phyloP scores from a whole-genome alignment of 2,329 filamentous ascomycete genomes.

The Emericellopsis atlantica region DNA sequence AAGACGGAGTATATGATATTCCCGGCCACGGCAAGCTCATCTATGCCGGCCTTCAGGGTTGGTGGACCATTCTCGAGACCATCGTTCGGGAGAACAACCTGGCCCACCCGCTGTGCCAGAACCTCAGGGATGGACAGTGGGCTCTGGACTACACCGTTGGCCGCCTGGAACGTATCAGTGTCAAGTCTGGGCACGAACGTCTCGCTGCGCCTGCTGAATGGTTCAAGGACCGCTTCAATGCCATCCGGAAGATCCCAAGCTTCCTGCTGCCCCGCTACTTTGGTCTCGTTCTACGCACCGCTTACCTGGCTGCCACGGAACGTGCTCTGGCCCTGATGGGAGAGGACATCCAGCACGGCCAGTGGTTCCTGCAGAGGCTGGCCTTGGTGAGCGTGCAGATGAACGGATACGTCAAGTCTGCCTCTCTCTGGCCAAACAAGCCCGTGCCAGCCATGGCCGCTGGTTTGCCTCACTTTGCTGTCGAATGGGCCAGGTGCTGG shows the following conservation, averaged over 20 bases:
- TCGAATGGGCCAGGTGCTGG: constrained; percentile 94
- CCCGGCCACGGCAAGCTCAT: constrained; percentile 75
- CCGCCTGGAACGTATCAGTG: constrained; percentile 61
- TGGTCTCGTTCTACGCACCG: constrained; percentile 74
- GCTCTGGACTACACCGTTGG: constrained; percentile 77
- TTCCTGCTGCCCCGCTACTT: constrained; percentile 93
- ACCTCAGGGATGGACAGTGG: constrained; percentile 86
- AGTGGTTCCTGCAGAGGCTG: constrained; percentile 79
- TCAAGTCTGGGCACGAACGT: constrained; percentile 46
- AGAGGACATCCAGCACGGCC: constrained; percentile 63
- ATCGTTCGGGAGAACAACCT: constrained; percentile 84
- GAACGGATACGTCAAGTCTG: constrained; percentile 79
- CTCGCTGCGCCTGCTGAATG: constrained; percentile 59
- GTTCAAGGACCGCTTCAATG: constrained; percentile 76
- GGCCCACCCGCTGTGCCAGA: constrained; percentile 85
- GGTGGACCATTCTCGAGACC: constrained; percentile 84
- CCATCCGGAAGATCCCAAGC: constrained; percentile 71
- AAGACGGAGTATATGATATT: constrained; percentile 80
- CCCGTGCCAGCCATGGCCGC: constrained; percentile 79
- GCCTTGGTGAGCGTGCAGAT: constrained; percentile 88
- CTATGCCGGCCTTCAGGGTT: constrained; percentile 94
- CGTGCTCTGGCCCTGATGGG: constrained; percentile 69
- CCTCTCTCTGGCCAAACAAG: constrained; percentile 79
- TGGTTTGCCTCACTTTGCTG: constrained; percentile 85
- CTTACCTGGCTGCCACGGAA: constrained; percentile 74